Evolutionary conservation across 2,329 filamentous ascomycete species (phyloP), one percentile per base, ranked within the genome.

Genomic region (Ascomycota sp.): DNA sequence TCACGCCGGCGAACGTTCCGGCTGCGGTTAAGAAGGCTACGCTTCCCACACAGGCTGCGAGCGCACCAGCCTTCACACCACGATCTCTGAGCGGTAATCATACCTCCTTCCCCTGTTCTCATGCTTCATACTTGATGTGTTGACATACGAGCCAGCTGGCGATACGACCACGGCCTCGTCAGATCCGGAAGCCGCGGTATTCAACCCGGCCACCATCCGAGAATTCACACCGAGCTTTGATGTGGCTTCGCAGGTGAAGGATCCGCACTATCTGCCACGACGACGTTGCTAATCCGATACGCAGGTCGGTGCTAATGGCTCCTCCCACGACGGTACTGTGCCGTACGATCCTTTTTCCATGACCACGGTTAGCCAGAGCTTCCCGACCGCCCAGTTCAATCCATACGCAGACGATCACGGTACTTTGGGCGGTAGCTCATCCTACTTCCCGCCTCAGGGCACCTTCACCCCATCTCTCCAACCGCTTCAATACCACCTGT

Each of bases 31-130:
- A 82, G 52, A 77, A 77, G 43, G 65, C 75, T 8, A 75, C 75
- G 7, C 83, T 95, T 38, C 89, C 85, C 7, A 81, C 83, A 2
- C 83, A 91, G 52, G 78, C 81, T 32, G 85, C 78, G n/a, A 89
- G 69, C 48, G 89, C 86, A 15, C 78, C 82, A 13, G 73, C 80
- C 4, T 91, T 91, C 43, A 89, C 78, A 12, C 81, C 81, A 22
- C 67, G 79, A 42, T 71, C 62, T 35, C 48, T 56, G 32, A 55
- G 57, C 37, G 46, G 58, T 59, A 43, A 37, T 46, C 10, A 6
- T 26, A 20, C 23, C 23, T 20, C 23, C 7, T 17, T 17, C 4
- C 15, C 15, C 15, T 17, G 15, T 4, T 17, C 15, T 17, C 15
- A 17, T 4, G 15, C 15, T 17, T 17, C 15, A 17, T 17, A 17